Percentiles rank a stretch among this genome's conserved stretches.
These are phyloP conservation scores for Tolypocladium album DNA, from an alignment of 2,329 filamentous ascomycete genomes.

Conservation along the genomic window DNA sequence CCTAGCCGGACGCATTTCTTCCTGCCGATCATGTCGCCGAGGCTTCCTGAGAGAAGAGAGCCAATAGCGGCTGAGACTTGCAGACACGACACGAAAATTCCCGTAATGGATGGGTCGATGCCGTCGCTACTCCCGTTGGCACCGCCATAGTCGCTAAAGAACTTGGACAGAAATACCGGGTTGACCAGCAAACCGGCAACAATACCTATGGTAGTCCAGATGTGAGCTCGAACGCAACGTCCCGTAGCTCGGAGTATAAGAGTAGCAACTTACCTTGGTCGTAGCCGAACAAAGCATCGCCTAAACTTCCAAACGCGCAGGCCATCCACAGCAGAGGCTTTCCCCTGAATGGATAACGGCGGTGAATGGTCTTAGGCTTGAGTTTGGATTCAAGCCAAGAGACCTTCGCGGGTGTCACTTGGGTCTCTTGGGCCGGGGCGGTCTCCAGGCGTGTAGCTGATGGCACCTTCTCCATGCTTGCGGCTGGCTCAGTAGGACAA, in stretches of 20 bases:
- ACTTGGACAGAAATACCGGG: conserved; percentile 6
- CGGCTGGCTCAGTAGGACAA: not conserved
- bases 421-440: not conserved
- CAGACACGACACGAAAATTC: conserved; percentile 6
- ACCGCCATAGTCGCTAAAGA: conserved; percentile 7
- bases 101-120: conserved; percentile 5
- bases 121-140: conserved; percentile 2
- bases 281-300: conserved; percentile 8
- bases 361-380: conserved; percentile 2
- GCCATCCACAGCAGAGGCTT: conserved; percentile 6
- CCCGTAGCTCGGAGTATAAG: not conserved
- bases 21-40: conserved; percentile 7
- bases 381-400: conserved; percentile 3
- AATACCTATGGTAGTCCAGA: conserved; percentile 1
- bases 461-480: not conserved
- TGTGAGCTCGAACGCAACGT: not conserved
- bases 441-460: not conserved
- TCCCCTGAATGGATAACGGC: conserved; percentile 6
- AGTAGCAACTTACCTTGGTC: conserved; percentile 1
- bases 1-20: conserved; percentile 6
- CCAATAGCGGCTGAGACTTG: conserved; percentile 6
- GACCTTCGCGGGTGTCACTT: not conserved
- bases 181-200: conserved; percentile 7
- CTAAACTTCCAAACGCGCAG: conserved; percentile 7
- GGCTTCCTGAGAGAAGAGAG: conserved; percentile 2